phyloP scores from a whole-genome alignment of 2,329 filamentous ascomycete genomes.

The Trichoderma polysporum region DNA sequence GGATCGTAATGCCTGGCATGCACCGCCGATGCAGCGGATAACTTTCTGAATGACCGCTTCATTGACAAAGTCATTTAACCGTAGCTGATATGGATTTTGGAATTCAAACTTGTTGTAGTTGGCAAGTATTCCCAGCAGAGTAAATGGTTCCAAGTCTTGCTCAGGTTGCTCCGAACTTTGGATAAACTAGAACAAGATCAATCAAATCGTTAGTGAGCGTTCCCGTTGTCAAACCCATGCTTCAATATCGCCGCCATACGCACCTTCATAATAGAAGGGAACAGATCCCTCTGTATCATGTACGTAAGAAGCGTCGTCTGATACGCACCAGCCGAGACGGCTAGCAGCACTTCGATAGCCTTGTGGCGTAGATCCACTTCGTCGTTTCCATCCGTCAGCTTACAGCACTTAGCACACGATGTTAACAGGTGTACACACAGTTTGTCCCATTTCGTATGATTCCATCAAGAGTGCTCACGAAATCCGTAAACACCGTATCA shows the following conservation, averaged over 20 bases:
- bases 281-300: constrained; percentile 90
- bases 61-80: constrained; percentile 93
- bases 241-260: constrained; percentile 22
- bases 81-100: constrained; percentile 90
- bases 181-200: constrained; percentile 59
- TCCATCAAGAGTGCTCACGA: constrained; percentile 78
- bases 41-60: constrained; percentile 82
- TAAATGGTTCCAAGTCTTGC: constrained; percentile 71
- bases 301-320: constrained; percentile 93
- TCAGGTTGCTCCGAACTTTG: constrained; percentile 70
- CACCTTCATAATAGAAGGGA: constrained; percentile 93
- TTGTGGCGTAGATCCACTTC: constrained; percentile 73
- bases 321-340: constrained; percentile 89
- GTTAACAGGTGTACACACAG: constrained; percentile 50
- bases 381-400: constrained; percentile 10
- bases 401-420: constrained; percentile 28
- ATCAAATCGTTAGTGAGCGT: constrained; percentile 7
- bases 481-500: constrained; percentile 82
- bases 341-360: constrained; percentile 77
- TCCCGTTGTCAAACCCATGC: neutral
- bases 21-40: constrained; percentile 70
- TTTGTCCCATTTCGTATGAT: constrained; percentile 74
- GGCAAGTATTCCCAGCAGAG: constrained; percentile 79
- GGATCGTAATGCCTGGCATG: constrained; percentile 66
- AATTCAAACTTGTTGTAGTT: constrained; percentile 99